Evolutionary conservation across 768 basidiomycete genomes (phyloP).

Genomic region (Leucocoprinus birnbaumii): DNA sequence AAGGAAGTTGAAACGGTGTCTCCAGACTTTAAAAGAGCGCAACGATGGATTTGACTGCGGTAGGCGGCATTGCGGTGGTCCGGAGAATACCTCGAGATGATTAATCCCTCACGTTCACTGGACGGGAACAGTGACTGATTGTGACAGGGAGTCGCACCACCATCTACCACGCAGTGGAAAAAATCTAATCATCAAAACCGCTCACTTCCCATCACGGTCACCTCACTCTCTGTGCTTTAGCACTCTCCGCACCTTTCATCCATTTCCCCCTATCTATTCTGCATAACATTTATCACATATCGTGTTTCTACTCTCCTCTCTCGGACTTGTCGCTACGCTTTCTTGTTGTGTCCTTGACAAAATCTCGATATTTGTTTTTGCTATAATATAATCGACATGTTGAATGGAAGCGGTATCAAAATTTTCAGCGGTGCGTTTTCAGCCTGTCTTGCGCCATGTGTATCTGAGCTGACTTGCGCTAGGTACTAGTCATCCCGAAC

Average conservation of each 20-base stretch:
- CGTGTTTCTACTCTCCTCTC: not conserved
- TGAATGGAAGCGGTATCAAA: constrained; percentile 57
- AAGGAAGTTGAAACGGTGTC: no score
- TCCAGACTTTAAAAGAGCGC: no score
- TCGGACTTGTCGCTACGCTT: not conserved
- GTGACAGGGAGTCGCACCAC: constrained; percentile 12
- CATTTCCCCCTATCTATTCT: constrained; percentile 4
- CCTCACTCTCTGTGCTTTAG: not conserved
- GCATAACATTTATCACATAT: constrained; percentile 9
- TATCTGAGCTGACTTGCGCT: constrained; percentile 9
- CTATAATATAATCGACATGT: constrained; percentile 30
- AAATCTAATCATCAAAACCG: constrained; percentile 9
- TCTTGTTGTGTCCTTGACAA: not conserved
- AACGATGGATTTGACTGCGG: no score
- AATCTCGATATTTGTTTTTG: not conserved
- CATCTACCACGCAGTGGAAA: not conserved
- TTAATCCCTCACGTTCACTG: not conserved
- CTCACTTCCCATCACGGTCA: not conserved
- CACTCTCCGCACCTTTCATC: not conserved
- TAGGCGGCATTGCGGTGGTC: no score
- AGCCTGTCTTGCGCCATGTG: not conserved
- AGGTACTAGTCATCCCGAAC: constrained; percentile 95
- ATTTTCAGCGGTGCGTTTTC: constrained; percentile 47
- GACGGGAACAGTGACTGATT: constrained; percentile 9
- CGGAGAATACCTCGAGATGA: not conserved